Base-by-base conservation (phyloP, 2,329 filamentous ascomycete genomes). In the Fusarium algeriense region DNA sequence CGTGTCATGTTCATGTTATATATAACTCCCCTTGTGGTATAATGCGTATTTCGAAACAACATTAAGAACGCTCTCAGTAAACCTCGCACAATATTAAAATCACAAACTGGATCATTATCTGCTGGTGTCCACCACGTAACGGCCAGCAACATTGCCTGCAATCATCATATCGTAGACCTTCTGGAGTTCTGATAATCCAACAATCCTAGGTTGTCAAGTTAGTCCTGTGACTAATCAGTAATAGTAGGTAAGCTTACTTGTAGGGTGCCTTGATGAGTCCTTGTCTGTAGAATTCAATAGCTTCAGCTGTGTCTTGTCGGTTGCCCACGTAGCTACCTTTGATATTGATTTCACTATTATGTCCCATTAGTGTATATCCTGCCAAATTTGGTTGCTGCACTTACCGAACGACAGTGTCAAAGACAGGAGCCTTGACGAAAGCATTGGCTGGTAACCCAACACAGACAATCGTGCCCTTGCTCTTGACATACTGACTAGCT, bases 301-400 rank as follows among this genome's bases (percentile, higher is more conserved):
- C 94, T 84, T 97, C 94, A 54, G 90, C 89, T 1, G 90, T 91
- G 79, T 97, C 94, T 80, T 92, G 90, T 72, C 94, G 88, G 84
- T 97, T 97, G 56, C 94, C 94, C 67, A 97, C 94, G 78, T 97
- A 97, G 73, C 90, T 93, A 60, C 94, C 94, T 84, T 93, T 93
- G 85, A 97, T 97, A 73, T 83, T 91, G 84, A 97, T 90, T 93
- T 96, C 96, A 81, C 90, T 83, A 77, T 64, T 14, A 3, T 3
- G 35, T 41, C 19, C 6, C 3, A 34, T 75, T 38, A 75, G 52
- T 9, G 5, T 10, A 0, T n/a, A 0, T 28, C 5, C 2, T 13
- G 12, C 4, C 7, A 3, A 7, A 0, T 15, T 9, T 4, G 1
- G 3, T 13, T 30, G 2, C 41, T 32, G 3, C 4, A 38, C 71